Base-by-base conservation (phyloP, 352 stramenopile genomes). In the Achlya hypogyna region DNA sequence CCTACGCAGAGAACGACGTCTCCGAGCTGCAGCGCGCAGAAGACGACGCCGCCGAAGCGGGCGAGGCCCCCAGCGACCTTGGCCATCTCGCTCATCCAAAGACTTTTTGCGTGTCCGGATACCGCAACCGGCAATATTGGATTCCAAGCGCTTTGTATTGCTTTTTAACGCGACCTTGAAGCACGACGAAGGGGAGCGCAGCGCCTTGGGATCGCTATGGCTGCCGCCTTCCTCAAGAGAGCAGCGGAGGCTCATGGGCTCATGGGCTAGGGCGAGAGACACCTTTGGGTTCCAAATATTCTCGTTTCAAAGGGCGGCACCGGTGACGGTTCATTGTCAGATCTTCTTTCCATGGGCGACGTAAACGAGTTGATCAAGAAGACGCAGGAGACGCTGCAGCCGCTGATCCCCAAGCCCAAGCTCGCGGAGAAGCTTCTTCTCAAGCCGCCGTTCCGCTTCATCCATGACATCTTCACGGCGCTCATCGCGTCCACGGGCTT, bases 361-460 rank as follows among this genome's bases (percentile, higher is more conserved):
- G 12, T 70, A 23, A 65, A 70, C 52, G 52, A 70, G 71, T 75
- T 89, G 42, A 89, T 91, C 71, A 71, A 78, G 42, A 84, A 82
- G 72, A 91, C 84, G 65, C 84, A 93, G 75, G 81, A 88, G 70
- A 65, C 84, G 42, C 77, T 98, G 60, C 86, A 96, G 72, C 81
- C 78, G 31, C 77, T 98, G 65, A 86, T 98, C 58, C 73, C 78
- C 58, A 97, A 98, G 75, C 95, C 96, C 27, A 98, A 97, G 75
- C 79, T 98, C 53, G 84, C 86, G 4, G 92, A 98, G 34, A 98
- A 98, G 79, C 79, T 98, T 45, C 81, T 99, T 43, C 74, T 76
- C 69, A 98, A 98, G 72, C 96, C 96, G 34, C 96, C 96, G 18
- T 99, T 99, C 75, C 90, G 95, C 40, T 99, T 98, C 73, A 77